These are phyloP conservation scores for Hymenoscyphus albidus DNA, from an alignment of 2,329 filamentous ascomycete species.

Conservation along the genomic window DNA sequence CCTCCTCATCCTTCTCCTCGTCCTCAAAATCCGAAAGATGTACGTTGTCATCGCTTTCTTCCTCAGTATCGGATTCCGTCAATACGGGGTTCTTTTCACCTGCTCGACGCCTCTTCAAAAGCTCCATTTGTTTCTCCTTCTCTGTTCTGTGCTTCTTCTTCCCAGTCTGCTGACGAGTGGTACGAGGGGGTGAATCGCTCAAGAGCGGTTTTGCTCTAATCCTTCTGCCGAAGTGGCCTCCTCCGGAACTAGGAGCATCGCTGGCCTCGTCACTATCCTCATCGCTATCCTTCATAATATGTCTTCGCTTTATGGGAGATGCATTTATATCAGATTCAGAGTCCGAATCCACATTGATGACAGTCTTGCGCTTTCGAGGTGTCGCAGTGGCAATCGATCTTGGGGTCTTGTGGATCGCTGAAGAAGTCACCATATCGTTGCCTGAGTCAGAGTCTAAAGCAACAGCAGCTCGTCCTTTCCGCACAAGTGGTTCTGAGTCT, in stretches of 20 bases:
- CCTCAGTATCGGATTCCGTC: constrained; percentile 36
- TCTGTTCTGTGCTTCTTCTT: constrained; percentile 35
- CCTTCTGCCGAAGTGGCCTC: background rate
- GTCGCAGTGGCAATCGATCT: background rate
- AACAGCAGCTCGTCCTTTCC: background rate
- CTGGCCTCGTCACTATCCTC: background rate
- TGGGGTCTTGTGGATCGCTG: constrained; percentile 7
- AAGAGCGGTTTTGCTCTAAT: background rate
- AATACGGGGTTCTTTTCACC: constrained; percentile 40
- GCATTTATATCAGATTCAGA: constrained; percentile 5
- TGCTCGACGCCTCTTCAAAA: constrained; percentile 38
- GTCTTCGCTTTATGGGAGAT: constrained; percentile 9
- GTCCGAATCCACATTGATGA: constrained; percentile 6
- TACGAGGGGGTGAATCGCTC: background rate
- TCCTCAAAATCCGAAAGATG: constrained; percentile 50
- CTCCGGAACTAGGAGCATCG: background rate
- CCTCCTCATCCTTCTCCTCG: constrained; percentile 36
- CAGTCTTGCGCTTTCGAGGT: constrained; percentile 12
- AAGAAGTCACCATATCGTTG: constrained; percentile 19
- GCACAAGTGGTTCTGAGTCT: background rate
- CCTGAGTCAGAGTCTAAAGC: background rate
- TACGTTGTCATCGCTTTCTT: constrained; percentile 30
- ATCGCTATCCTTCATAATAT: background rate
- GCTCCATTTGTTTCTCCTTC: constrained; percentile 41
- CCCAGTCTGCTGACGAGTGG: constrained; percentile 23